These are phyloP conservation scores for Paramecium sexaurelia DNA, from an alignment of 73 alveolate species.

Conservation along the genomic window DNA sequence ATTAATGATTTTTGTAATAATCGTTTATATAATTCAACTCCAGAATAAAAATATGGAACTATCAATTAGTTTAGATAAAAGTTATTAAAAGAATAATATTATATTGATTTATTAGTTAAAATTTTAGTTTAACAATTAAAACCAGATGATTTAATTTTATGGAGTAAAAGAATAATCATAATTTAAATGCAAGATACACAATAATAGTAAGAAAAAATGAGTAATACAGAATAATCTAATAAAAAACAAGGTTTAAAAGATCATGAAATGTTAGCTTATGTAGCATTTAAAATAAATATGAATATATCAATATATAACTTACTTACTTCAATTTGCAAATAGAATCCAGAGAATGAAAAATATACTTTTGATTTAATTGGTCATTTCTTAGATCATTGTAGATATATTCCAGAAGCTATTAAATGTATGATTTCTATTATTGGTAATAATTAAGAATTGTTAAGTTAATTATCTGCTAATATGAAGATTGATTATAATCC, in stretches of 20 bases:
- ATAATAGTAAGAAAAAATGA: conserved; percentile 2
- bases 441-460: conserved; percentile 48
- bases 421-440: conserved; percentile 48
- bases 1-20: conserved; percentile 62
- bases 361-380: conserved; percentile 56
- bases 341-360: conserved; percentile 52
- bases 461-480: conserved; percentile 50
- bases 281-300: conserved; percentile 44
- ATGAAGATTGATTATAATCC: conserved; percentile 59
- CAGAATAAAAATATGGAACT: conserved; percentile 67
- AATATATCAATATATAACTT: conserved; percentile 27
- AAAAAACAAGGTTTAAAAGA: conserved; percentile 43
- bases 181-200: neutral
- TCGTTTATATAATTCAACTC: conserved; percentile 58
- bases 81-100: conserved; percentile 55
- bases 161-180: conserved; percentile 23
- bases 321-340: conserved; percentile 60
- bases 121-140: conserved; percentile 15
- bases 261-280: neutral
- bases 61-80: conserved; percentile 56
- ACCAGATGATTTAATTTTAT: conserved; percentile 35
- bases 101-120: conserved; percentile 56
- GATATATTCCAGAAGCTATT: conserved; percentile 66
- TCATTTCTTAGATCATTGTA: conserved; percentile 52
- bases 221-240: neutral